Evolutionary conservation across 164 flowering plant genomes (phyloP).

Genomic region (Tinospora cordifolia): DNA sequence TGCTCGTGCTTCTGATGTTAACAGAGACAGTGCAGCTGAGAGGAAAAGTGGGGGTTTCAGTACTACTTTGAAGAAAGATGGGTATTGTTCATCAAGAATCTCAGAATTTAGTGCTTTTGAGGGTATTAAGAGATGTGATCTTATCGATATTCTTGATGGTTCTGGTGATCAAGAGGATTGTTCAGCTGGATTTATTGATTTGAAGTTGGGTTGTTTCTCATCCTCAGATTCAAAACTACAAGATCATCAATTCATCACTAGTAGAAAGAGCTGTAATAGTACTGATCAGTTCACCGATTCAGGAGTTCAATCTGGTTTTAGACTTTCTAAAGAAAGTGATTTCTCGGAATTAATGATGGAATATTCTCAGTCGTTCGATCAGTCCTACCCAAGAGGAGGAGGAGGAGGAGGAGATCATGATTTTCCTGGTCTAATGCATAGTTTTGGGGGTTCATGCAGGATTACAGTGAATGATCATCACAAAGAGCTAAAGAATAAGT

Average conservation of each 20-base stretch:
- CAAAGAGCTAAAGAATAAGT: constrained; percentile 31
- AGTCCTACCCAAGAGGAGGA: constrained; percentile 11
- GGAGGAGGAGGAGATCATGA: background rate
- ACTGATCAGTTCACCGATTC: constrained; percentile 16
- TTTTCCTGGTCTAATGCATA: background rate
- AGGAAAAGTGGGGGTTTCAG: constrained; percentile 33
- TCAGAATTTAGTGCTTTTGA: constrained; percentile 8
- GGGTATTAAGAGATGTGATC: constrained; percentile 21
- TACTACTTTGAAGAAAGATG: constrained; percentile 12
- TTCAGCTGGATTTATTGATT: constrained; percentile 49
- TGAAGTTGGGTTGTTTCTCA: constrained; percentile 36
- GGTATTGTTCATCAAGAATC: background rate
- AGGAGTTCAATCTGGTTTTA: constrained; percentile 19
- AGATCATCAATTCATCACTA: constrained; percentile 10
- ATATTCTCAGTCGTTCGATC: constrained; percentile 10
- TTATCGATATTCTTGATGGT: constrained; percentile 13
- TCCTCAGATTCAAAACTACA: constrained; percentile 24
- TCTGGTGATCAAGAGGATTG: constrained; percentile 26
- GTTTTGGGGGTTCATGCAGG: constrained; percentile 42
- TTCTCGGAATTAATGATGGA: constrained; percentile 2
- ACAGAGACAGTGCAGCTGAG: constrained; percentile 24
- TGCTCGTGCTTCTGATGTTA: constrained; percentile 19
- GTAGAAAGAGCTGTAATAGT: constrained; percentile 10
- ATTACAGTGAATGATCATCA: constrained; percentile 31
- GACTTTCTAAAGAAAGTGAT: constrained; percentile 21